These are phyloP conservation scores for Gymnopilus junonius DNA, from an alignment of 768 basidiomycete species.

Conservation along the genomic window DNA sequence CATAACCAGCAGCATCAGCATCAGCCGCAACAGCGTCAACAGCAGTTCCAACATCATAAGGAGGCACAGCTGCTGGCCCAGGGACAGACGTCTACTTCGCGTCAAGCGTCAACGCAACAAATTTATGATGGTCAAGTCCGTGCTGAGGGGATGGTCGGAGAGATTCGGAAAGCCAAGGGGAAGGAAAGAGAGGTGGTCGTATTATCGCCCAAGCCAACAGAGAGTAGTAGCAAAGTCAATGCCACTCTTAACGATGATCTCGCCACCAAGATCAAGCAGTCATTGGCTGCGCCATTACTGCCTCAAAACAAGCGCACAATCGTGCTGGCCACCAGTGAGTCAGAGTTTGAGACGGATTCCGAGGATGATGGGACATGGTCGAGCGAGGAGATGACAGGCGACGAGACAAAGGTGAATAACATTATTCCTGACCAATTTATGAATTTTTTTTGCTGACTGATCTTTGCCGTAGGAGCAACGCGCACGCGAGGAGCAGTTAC, in stretches of 20 bases:
- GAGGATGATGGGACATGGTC: slow-evolving; percentile 56
- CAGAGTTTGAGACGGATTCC: slow-evolving; percentile 54
- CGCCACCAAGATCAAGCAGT: slow-evolving; percentile 23
- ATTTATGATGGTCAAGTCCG: neutral
- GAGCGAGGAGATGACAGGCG: slow-evolving; percentile 56
- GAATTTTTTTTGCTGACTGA: neutral
- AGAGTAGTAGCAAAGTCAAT: slow-evolving; percentile 12
- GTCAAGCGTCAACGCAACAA: slow-evolving; percentile 9
- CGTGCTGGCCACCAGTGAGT: slow-evolving; percentile 58
- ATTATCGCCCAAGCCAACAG: neutral
- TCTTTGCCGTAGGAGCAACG: neutral
- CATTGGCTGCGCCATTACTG: slow-evolving; percentile 32
- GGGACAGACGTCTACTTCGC: neutral
- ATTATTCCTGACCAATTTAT: slow-evolving; percentile 1
- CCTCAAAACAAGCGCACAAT: slow-evolving; percentile 43
- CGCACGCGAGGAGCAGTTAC: slow-evolving; percentile 12
- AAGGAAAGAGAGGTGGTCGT: slow-evolving; percentile 6
- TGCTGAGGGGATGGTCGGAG: neutral
- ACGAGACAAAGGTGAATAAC: slow-evolving; percentile 35
- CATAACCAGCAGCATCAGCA: slow-evolving; percentile 14
- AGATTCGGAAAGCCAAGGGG: neutral
- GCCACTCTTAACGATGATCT: slow-evolving; percentile 10
- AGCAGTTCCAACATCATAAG: slow-evolving; percentile 11
- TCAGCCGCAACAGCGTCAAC: slow-evolving; percentile 11
- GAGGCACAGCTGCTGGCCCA: slow-evolving; percentile 12